Percentiles rank a stretch among this genome's conserved stretches.
phyloP scores from a whole-genome alignment of 2,329 filamentous ascomycete genomes.

The Exophiala dermatitidis region DNA sequence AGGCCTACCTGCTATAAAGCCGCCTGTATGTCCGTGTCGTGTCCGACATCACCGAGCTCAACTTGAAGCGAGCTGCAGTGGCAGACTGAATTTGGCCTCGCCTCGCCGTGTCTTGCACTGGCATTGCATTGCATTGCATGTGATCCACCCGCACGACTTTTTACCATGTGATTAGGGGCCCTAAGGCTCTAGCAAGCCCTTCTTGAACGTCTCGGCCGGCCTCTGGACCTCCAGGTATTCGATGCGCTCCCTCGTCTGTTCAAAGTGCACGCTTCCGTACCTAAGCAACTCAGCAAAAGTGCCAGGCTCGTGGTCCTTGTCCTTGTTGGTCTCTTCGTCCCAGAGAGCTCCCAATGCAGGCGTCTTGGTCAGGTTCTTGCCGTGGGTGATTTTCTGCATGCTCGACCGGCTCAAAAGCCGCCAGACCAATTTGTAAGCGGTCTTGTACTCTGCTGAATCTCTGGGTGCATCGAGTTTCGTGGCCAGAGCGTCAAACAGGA shows the following conservation, averaged over 20 bases:
- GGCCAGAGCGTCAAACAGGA: conserved; percentile 28
- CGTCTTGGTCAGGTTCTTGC: conserved; percentile 27
- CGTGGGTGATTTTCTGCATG: conserved; percentile 30
- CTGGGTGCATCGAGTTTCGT: conserved; percentile 27
- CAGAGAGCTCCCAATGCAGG: conserved; percentile 27
- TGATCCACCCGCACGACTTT: no score
- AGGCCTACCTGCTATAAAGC: no score
- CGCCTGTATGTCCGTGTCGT: no score
- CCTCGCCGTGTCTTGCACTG: no score
- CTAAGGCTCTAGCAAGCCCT: conserved; percentile 26
- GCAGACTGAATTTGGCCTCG: no score
- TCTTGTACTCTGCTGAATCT: conserved; percentile 28
- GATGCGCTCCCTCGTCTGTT: conserved; percentile 26
- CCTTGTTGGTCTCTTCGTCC: conserved; percentile 27
- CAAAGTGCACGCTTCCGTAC: conserved; percentile 30
- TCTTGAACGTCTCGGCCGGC: conserved; percentile 19
- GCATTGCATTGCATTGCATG: no score
- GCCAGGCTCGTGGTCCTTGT: conserved; percentile 27
- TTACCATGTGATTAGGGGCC: no score
- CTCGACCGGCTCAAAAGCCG: conserved; percentile 25
- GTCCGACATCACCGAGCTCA: no score
- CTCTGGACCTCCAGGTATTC: conserved; percentile 13
- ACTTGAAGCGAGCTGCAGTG: no score
- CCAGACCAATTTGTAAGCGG: conserved; percentile 29
- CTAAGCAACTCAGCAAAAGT: conserved; percentile 31